A percentile compares a stretch with the other conserved stretches of the same genome.
Conservation (phyloP, 352 stramenopile species). For the Phytopythium mirpurense region DNA sequence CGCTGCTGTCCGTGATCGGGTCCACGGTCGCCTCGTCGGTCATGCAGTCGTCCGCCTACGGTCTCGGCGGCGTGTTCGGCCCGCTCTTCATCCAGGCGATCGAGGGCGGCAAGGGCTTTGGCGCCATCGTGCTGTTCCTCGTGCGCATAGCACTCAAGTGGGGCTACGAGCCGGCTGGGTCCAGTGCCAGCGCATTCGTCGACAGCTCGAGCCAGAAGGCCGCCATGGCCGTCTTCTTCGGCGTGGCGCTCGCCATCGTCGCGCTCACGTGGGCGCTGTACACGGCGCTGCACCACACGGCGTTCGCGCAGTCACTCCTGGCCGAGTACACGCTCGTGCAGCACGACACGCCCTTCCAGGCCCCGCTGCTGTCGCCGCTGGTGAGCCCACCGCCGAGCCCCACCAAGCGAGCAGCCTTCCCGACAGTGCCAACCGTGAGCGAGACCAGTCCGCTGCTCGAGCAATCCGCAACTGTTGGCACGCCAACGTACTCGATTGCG, state of each 20-base stretch:
- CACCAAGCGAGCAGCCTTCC: constrained; percentile 8
- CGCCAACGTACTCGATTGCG: constrained; percentile 7
- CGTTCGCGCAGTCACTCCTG: constrained; percentile 58
- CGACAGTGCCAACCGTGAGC: constrained; percentile 10
- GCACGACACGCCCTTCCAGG: constrained; percentile 44
- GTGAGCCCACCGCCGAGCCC: constrained; percentile 27
- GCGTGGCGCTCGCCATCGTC: constrained; percentile 50
- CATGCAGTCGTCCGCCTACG: constrained; percentile 70
- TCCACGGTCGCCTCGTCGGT: constrained; percentile 65
- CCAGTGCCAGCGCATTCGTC: constrained; percentile 8
- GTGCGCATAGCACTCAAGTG: constrained; percentile 59
- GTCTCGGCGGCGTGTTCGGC: constrained; percentile 72
- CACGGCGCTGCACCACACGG: constrained; percentile 36
- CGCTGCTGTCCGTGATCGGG: constrained; percentile 51
- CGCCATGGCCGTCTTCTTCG: constrained; percentile 69
- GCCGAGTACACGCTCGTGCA: constrained; percentile 68
- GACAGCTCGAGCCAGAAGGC: constrained; percentile 23
- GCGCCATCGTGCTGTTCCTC: constrained; percentile 64
- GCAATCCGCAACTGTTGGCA: neutral
- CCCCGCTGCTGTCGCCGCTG: constrained; percentile 49
- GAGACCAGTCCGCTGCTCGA: constrained; percentile 45
- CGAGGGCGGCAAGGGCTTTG: constrained; percentile 73
- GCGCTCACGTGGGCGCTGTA: constrained; percentile 52
- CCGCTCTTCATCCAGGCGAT: constrained; percentile 74
- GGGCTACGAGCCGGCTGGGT: constrained; percentile 20